These are phyloP conservation scores for Cucumis cinereus DNA, from an alignment of 306 rosid species.

Conservation along the genomic window DNA sequence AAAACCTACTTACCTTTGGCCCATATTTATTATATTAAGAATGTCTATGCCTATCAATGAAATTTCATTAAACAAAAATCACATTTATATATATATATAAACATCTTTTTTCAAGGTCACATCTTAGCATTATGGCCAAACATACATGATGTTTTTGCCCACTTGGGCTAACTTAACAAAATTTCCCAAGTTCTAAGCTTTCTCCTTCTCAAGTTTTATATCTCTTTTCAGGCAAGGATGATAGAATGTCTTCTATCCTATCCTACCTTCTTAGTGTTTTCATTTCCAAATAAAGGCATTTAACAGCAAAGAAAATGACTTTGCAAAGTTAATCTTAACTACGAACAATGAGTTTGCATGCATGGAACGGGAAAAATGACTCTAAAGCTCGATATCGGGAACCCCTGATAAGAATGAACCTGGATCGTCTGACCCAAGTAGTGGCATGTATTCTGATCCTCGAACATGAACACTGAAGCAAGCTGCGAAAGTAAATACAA, in stretches of 20 bases:
- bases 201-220: neutral
- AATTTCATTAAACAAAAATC: neutral
- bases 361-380: slow-evolving; percentile 14
- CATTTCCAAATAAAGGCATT: neutral
- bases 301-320: neutral
- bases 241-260: neutral
- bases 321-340: neutral
- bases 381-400: slow-evolving; percentile 53
- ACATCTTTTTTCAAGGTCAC: neutral
- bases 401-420: slow-evolving; percentile 60
- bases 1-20: neutral
- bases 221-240: neutral
- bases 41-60: neutral
- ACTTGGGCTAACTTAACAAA: neutral
- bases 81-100: neutral
- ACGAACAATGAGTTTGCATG: neutral
- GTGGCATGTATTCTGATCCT: slow-evolving; percentile 84
- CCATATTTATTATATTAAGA: neutral
- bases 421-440: slow-evolving; percentile 58
- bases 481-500: slow-evolving; percentile 39
- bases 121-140: neutral
- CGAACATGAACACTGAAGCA: slow-evolving; percentile 92
- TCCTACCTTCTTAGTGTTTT: neutral
- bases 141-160: neutral
- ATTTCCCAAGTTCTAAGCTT: neutral